Conservation (phyloP, 73 alveolate genomes). For the Blepharisma japonicum region DNA sequence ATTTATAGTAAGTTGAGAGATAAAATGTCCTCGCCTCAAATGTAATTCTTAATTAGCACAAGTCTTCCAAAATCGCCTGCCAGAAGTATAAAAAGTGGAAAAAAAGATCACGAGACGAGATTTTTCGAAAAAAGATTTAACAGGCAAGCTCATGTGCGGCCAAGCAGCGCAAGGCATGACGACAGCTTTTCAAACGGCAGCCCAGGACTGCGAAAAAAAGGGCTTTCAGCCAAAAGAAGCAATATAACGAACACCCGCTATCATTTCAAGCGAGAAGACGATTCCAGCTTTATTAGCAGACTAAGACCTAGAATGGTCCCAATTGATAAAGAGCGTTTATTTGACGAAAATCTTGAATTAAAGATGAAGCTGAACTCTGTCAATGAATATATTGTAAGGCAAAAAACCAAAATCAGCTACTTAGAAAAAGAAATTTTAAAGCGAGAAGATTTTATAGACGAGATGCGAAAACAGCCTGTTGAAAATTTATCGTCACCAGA, state of each 20-base stretch:
- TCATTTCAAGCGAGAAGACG: background rate
- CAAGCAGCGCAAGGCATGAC: background rate
- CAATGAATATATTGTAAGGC: conserved; percentile 38
- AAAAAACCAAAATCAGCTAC: conserved; percentile 28
- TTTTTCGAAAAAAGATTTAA: background rate
- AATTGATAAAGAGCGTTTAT: conserved; percentile 35
- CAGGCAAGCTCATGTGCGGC: background rate
- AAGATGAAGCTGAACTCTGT: conserved; percentile 34
- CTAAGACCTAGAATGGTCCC: conserved; percentile 7
- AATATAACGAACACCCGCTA: background rate
- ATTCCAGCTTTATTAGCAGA: background rate
- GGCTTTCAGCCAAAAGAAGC: background rate
- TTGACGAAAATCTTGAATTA: conserved; percentile 43
- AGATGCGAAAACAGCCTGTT: conserved; percentile 12
- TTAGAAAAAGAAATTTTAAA: conserved; percentile 32
- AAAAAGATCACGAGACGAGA: background rate
- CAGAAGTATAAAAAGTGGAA: background rate
- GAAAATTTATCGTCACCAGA: background rate
- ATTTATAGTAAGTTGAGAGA: too few species aligned
- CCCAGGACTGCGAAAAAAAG: background rate
- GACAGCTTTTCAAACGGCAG: background rate
- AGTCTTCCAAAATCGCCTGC: background rate
- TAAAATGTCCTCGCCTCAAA: conserved; percentile 30
- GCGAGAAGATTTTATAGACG: conserved; percentile 7
- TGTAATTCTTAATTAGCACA: conserved; percentile 3